These are phyloP conservation scores for Bretziella fagacearum DNA, from an alignment of 2,329 filamentous ascomycete genomes.

Conservation along the genomic window DNA sequence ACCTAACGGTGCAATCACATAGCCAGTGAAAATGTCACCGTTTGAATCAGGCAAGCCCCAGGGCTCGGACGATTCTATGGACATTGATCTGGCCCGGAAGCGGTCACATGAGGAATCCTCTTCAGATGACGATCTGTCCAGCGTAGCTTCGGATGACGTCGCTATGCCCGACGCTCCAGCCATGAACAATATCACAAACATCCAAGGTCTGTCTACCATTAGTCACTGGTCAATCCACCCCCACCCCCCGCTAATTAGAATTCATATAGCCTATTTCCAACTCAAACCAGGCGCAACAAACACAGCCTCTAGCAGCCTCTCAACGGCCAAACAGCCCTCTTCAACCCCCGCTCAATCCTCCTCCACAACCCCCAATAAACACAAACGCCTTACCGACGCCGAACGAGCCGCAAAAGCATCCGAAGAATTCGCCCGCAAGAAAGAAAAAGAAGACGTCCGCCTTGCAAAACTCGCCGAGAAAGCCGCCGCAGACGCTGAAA, in stretches of 20 bases:
- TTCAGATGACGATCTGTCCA: conserved; percentile 19
- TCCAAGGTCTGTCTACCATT: neutral
- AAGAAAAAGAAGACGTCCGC: conserved; percentile 22
- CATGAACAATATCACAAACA: conserved; percentile 1
- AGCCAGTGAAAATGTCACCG: neutral
- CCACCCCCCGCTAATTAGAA: neutral
- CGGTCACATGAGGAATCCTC: conserved; percentile 30
- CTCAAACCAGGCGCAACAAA: neutral
- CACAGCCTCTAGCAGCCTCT: neutral
- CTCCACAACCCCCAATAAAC: conserved; percentile 22
- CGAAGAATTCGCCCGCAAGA: conserved; percentile 23
- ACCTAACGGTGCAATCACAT: neutral
- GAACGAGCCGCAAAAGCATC: conserved; percentile 24
- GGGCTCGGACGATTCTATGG: conserved; percentile 22
- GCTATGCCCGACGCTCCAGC: conserved; percentile 9
- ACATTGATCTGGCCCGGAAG: conserved; percentile 29
- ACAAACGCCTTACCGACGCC: conserved; percentile 26
- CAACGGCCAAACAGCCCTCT: neutral
- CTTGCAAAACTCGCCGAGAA: conserved; percentile 22
- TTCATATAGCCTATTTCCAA: neutral
- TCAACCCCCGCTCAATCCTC: conserved; percentile 19
- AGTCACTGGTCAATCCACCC: neutral
- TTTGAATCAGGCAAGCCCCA: neutral
- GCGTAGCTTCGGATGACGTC: conserved; percentile 9
- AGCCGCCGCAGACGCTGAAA: conserved; percentile 26